Conservation (phyloP, 2,329 filamentous ascomycete species). For the Penicillium sp. region DNA sequence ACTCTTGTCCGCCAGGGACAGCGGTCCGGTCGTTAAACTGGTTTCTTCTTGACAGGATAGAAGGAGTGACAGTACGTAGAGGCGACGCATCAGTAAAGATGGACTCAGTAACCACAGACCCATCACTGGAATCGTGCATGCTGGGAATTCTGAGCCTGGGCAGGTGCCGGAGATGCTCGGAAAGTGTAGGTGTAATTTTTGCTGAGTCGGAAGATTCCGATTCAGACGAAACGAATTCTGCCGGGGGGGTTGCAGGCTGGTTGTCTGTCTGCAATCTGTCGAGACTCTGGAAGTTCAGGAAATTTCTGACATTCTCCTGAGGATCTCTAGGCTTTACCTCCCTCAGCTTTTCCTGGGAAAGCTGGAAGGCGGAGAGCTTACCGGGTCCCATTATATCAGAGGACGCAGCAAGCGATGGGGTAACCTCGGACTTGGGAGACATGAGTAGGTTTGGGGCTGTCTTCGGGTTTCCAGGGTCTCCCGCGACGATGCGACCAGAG, state of each 20-base stretch:
- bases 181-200: slow-evolving; percentile 15
- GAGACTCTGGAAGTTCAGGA: slow-evolving; percentile 76
- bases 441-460: slow-evolving; percentile 59
- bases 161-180: slow-evolving; percentile 53
- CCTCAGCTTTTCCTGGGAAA: slow-evolving; percentile 71
- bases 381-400: slow-evolving; percentile 78
- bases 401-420: slow-evolving; percentile 82
- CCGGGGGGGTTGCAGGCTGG: slow-evolving; percentile 65
- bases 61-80: slow-evolving; percentile 32
- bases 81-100: slow-evolving; percentile 18
- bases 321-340: slow-evolving; percentile 71
- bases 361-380: slow-evolving; percentile 58
- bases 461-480: slow-evolving; percentile 73
- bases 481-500: slow-evolving; percentile 67
- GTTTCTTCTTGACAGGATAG: slow-evolving; percentile 15
- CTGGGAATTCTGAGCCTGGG: slow-evolving; percentile 58
- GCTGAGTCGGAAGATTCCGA: slow-evolving; percentile 4
- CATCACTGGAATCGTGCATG: slow-evolving; percentile 27
- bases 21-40: neutral
- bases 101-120: slow-evolving; percentile 17
- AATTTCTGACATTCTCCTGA: slow-evolving; percentile 90
- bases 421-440: slow-evolving; percentile 66
- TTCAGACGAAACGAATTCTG: slow-evolving; percentile 2
- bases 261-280: slow-evolving; percentile 24
- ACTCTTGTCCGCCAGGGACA: neutral